Evolutionary conservation across 345 rosid genomes (phyloP), one percentile per base, ranked within the genome.

Genomic region (Jatropha curcas): DNA sequence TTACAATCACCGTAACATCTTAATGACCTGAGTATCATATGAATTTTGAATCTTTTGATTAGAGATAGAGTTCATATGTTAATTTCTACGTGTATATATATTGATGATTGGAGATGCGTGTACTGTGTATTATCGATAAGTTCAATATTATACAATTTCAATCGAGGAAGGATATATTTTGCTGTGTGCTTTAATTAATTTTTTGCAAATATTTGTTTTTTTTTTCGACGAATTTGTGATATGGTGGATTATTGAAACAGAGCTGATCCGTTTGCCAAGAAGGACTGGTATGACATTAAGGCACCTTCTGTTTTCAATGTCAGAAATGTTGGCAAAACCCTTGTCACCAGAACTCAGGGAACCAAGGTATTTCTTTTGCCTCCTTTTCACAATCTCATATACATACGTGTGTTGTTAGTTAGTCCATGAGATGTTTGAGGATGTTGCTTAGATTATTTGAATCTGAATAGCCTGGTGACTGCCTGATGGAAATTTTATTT

Each of bases 201-300:
- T 19, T 37, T 1, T 39, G 11, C 17, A 3, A 37, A 28, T 25
- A 35, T 19, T 2, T 27, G 45, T 19, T 27, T 60, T 35, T 28
- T 24, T 1, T 41, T 24, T 19, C 10, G 1, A 5, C 27, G 35
- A n/a, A n/a, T 31, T 33, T 27, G 37, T 34, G 41, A 30, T n/a
- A 35, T 70, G 52, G 0, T 56, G 50, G 25, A 0, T 37, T 1
- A 48, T 30, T 72, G 62, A 30, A 60, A 66, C 79, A 83, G 87
- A n/a, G 81, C 74, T 10, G 90, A 87, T 67, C 87, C 88, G 14
- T 85, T 79, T 53, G 64, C 87, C 22, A 85, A 83, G 85, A 87
- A 87, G 83, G 90, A 85, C 31, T 85, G 87, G 88, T 85, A 87
- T 67, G 85, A 81, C 46, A 80, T 87, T 60, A 87, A 87, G 82